Percentiles rank a stretch among this genome's conserved stretches.
Conservation (phyloP, 257 asterid species). For the Lycium barbarum region DNA sequence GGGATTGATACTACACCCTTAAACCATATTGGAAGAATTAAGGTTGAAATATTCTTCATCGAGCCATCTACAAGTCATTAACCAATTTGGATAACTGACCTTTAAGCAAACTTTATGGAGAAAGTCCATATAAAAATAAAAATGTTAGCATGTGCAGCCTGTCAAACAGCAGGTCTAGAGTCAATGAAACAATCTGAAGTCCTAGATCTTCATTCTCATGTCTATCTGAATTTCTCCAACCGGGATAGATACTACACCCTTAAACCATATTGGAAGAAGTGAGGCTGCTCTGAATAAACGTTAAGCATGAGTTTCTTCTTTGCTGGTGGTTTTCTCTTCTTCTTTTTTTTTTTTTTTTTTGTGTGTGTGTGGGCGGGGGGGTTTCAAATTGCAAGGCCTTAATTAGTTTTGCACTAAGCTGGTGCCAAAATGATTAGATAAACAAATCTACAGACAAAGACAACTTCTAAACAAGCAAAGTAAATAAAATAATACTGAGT, state of each 20-base stretch:
- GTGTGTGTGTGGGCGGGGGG: neutral
- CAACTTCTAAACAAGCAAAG: neutral
- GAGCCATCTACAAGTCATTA: neutral
- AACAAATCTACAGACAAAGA: neutral
- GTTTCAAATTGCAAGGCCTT: neutral
- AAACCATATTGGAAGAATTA: neutral
- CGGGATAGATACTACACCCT: neutral
- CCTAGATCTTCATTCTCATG: constrained; percentile 2
- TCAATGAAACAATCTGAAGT: neutral
- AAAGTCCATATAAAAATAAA: neutral
- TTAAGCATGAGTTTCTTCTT: neutral
- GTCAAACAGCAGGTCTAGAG: neutral
- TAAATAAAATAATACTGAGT: neutral
- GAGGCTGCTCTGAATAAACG: neutral
- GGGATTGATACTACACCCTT: neutral
- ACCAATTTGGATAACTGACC: neutral
- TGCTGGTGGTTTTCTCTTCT: too few species aligned
- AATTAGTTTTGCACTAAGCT: neutral
- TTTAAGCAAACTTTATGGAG: neutral
- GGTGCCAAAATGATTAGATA: neutral
- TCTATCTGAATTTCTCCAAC: neutral
- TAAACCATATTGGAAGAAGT: neutral
- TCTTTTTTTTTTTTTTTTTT: neutral
- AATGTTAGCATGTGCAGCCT: neutral
- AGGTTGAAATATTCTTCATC: neutral